phyloP scores from a whole-genome alignment of 768 basidiomycete species.

The Paxillus ammoniavirescens region DNA sequence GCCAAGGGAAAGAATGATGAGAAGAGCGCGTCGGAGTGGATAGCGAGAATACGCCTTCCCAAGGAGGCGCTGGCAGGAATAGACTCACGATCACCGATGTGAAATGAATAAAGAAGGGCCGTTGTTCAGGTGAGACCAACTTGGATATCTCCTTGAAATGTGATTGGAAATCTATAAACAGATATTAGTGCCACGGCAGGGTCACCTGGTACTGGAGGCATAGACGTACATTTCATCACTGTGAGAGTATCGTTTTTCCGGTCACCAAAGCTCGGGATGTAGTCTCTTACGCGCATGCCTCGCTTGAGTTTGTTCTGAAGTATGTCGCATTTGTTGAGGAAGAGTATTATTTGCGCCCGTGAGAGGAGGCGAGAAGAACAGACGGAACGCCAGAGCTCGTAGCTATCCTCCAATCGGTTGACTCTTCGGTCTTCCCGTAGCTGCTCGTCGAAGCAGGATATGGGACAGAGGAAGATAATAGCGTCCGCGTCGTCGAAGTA shows the following conservation, averaged over 20 bases:
- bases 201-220: slow-evolving; percentile 10
- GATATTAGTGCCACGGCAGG: neutral
- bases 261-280: slow-evolving; percentile 72
- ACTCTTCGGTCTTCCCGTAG: slow-evolving; percentile 67
- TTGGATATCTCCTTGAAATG: slow-evolving; percentile 77
- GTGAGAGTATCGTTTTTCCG: slow-evolving; percentile 67
- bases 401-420: slow-evolving; percentile 77
- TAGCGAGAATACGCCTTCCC: neutral
- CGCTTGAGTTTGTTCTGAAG: slow-evolving; percentile 69
- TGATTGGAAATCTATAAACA: slow-evolving; percentile 64
- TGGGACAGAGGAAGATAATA: slow-evolving; percentile 74
- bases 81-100: slow-evolving; percentile 74
- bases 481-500: slow-evolving; percentile 83
- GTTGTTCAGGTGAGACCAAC: slow-evolving; percentile 57
- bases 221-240: slow-evolving; percentile 63
- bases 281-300: slow-evolving; percentile 64
- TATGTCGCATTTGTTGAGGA: slow-evolving; percentile 72
- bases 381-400: slow-evolving; percentile 74
- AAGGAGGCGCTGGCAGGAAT: neutral
- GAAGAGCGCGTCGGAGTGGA: neutral
- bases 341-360: slow-evolving; percentile 49
- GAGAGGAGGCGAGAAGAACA: slow-evolving; percentile 64
- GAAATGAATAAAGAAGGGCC: slow-evolving; percentile 69
- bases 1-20: slow-evolving; percentile 12
- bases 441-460: slow-evolving; percentile 81